phyloP scores from a whole-genome alignment of 495 filamentous ascomycete species.

The Tetracladium marchalianum region DNA sequence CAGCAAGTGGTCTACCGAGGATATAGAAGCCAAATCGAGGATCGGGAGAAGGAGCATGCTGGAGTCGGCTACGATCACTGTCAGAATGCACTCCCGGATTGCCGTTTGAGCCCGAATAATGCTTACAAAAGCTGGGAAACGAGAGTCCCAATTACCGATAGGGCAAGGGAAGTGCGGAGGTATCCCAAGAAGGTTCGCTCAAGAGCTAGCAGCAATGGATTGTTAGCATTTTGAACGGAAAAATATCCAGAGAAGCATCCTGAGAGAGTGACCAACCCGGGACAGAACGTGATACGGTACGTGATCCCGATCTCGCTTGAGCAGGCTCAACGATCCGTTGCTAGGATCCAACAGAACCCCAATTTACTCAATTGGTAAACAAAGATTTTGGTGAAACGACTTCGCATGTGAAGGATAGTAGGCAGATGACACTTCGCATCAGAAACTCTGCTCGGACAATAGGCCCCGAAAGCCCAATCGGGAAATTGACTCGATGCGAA shows the following conservation, averaged over 20 bases:
- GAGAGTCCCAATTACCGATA: constrained; percentile 57
- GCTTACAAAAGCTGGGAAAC: constrained; percentile 55
- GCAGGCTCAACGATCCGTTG: constrained; percentile 3
- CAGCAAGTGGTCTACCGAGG: constrained; percentile 56
- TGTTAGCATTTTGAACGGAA: constrained; percentile 1
- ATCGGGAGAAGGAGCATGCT: constrained; percentile 33
- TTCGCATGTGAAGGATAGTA: not conserved
- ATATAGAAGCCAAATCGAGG: constrained; percentile 45
- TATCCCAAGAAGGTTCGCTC: constrained; percentile 75
- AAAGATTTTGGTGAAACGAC: not conserved
- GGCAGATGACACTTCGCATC: constrained; percentile 2
- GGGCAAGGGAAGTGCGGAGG: constrained; percentile 58
- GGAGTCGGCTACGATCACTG: constrained; percentile 27
- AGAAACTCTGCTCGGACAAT: not conserved
- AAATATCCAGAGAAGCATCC: not conserved
- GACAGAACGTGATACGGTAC: not conserved
- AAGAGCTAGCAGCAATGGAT: constrained; percentile 45
- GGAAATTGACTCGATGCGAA: not conserved
- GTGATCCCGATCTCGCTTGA: constrained; percentile 10
- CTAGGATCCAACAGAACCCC: not conserved
- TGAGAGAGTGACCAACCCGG: not conserved
- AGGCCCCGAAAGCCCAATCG: not conserved
- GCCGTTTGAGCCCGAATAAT: constrained; percentile 23
- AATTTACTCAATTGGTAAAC: constrained; percentile 2
- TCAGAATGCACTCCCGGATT: constrained; percentile 6